phyloP scores from a whole-genome alignment of 257 asterid species.

The Marsdenia floribunda region DNA sequence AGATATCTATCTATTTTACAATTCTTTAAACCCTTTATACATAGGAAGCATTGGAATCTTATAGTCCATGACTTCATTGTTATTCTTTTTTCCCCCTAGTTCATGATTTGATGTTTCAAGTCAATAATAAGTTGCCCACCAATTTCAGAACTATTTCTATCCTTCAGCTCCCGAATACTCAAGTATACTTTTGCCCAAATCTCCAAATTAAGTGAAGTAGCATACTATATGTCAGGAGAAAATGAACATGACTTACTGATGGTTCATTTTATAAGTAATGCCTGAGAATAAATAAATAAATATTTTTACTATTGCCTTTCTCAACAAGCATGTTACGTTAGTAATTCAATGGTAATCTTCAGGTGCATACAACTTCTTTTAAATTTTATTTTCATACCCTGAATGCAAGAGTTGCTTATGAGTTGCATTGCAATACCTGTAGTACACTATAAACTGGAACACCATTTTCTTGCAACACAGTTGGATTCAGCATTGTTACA shows the following conservation, averaged over 20 bases:
- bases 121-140: background rate
- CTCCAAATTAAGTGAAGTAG: background rate
- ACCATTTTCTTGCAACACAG: constrained; percentile 75
- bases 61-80: background rate
- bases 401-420: background rate
- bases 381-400: background rate
- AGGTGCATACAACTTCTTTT: background rate
- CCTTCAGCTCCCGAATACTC: background rate
- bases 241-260: background rate
- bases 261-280: background rate
- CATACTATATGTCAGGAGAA: background rate
- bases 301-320: background rate
- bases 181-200: background rate
- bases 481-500: constrained; percentile 90
- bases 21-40: background rate
- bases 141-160: background rate
- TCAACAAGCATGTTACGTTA: background rate
- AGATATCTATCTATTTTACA: background rate
- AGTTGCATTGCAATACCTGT: constrained; percentile 44
- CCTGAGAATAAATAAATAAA: background rate
- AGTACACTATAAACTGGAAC: constrained; percentile 91
- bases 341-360: background rate
- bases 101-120: background rate
- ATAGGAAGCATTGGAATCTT: background rate
- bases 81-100: no score